Evolutionary conservation across 2,329 filamentous ascomycete genomes (phyloP).

Genomic region (Elsinoe fawcettii): DNA sequence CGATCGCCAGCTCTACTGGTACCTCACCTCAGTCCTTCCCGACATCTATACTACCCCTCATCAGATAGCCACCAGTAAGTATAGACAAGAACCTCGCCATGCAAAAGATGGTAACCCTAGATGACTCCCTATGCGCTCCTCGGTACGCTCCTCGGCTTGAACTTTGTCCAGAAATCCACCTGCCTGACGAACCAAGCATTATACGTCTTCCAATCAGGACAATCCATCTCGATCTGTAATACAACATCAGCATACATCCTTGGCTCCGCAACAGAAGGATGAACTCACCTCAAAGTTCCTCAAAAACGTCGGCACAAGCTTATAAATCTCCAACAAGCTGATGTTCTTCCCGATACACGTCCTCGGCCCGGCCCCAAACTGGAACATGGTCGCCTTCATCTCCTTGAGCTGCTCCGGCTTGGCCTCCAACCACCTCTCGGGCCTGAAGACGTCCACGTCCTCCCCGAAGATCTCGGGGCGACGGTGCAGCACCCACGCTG

Average conservation of each 20-base stretch:
- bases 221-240: slow-evolving; percentile 34
- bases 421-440: slow-evolving; percentile 58
- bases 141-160: slow-evolving; percentile 29
- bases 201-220: slow-evolving; percentile 40
- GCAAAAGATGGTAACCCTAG: neutral
- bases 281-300: slow-evolving; percentile 52
- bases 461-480: slow-evolving; percentile 59
- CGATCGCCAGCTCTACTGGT: neutral
- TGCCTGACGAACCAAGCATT: slow-evolving; percentile 50
- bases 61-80: neutral
- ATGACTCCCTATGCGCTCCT: slow-evolving; percentile 1
- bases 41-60: neutral
- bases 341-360: slow-evolving; percentile 58
- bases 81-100: neutral
- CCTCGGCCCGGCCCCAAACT: slow-evolving; percentile 63
- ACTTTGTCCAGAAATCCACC: slow-evolving; percentile 37
- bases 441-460: slow-evolving; percentile 58
- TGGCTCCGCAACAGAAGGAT: no score
- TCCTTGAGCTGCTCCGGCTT: slow-evolving; percentile 51
- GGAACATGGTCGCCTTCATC: slow-evolving; percentile 64
- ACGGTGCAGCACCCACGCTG: slow-evolving; percentile 66
- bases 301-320: slow-evolving; percentile 50
- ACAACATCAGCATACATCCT: neutral
- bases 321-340: slow-evolving; percentile 43
- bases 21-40: neutral